Evolutionary conservation across 805 yeast genomes (phyloP).

Genomic region (Middelhovenomyces tepae): DNA sequence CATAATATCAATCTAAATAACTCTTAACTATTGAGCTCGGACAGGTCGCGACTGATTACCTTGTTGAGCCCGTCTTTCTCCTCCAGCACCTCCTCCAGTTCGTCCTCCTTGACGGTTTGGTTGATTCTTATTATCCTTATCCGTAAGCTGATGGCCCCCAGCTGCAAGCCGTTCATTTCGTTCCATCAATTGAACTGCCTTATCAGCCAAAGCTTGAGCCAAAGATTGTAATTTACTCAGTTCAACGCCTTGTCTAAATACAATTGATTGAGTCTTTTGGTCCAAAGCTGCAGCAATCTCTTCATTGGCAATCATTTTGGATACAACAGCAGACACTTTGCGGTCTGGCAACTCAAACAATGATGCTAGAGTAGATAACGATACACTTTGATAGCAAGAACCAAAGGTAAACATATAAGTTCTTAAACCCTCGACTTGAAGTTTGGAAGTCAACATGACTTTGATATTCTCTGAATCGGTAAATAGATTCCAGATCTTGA

Average conservation of each 20-base stretch:
- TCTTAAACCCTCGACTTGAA: conserved; percentile 85
- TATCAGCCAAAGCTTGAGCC: conserved; percentile 76
- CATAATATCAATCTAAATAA: neutral
- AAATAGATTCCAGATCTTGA: conserved; percentile 81
- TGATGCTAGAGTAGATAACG: conserved; percentile 53
- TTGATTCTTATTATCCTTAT: conserved; percentile 11
- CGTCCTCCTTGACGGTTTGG: too few species aligned
- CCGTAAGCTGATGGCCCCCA: conserved; percentile 51
- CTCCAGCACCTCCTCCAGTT: too few species aligned
- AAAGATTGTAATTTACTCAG: conserved; percentile 79
- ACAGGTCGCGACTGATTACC: conserved; percentile 2
- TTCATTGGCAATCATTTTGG: conserved; percentile 66
- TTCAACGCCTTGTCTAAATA: conserved; percentile 69
- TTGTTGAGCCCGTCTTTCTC: too few species aligned
- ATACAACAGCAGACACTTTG: conserved; percentile 53
- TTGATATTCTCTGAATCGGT: conserved; percentile 60
- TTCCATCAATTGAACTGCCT: conserved; percentile 67
- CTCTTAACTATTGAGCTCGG: neutral
- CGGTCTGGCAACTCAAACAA: conserved; percentile 55
- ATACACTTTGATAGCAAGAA: conserved; percentile 62
- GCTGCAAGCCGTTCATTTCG: conserved; percentile 77
- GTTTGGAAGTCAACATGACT: conserved; percentile 58
- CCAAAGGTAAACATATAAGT: conserved; percentile 87
- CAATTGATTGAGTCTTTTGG: conserved; percentile 51
- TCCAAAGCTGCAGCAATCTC: conserved; percentile 73